A percentile compares a stretch with the other conserved stretches of the same genome.
These are phyloP conservation scores for Primulina huaijiensis DNA, from an alignment of 257 asterid species.

Conservation along the genomic window DNA sequence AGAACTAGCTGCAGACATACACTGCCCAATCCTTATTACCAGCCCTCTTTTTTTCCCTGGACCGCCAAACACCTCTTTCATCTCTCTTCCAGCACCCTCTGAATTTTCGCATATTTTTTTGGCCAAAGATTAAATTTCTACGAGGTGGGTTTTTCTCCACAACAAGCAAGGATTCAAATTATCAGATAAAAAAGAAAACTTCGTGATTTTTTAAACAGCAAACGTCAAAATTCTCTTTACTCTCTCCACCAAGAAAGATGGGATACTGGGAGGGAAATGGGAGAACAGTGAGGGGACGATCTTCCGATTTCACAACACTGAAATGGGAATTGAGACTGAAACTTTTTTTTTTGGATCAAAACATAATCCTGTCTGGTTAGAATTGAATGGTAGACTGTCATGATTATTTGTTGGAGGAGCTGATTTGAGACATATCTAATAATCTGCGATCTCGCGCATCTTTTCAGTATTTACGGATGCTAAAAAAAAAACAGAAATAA, in stretches of 20 bases:
- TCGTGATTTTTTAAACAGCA: too few relatives aligned
- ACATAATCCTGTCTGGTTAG: too few relatives aligned
- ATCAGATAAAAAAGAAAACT: too few relatives aligned
- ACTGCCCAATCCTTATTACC: constrained; percentile 61
- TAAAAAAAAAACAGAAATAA: too few relatives aligned
- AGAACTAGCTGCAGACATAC: constrained; percentile 53
- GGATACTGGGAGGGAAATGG: constrained; percentile 18
- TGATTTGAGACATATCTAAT: too few relatives aligned
- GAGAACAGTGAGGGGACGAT: neutral
- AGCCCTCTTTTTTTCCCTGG: constrained; percentile 86
- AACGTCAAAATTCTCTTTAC: neutral
- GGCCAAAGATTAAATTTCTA: constrained; percentile 42
- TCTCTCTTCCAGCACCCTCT: constrained; percentile 30
- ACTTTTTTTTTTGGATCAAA: neutral
- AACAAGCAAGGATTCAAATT: neutral
- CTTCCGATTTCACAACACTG: constrained; percentile 36
- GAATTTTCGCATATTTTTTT: constrained; percentile 9
- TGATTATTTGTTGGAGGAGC: too few relatives aligned
- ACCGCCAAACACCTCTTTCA: constrained; percentile 78
- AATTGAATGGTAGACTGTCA: too few relatives aligned
- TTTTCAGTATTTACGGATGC: too few relatives aligned
- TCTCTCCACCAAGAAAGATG: constrained; percentile 19
- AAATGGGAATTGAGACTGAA: constrained; percentile 12
- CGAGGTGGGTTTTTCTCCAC: constrained; percentile 24
- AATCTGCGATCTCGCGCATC: too few relatives aligned